These are phyloP conservation scores for Podospora tetraspora DNA, from an alignment of 495 filamentous ascomycete species.

Conservation along the genomic window DNA sequence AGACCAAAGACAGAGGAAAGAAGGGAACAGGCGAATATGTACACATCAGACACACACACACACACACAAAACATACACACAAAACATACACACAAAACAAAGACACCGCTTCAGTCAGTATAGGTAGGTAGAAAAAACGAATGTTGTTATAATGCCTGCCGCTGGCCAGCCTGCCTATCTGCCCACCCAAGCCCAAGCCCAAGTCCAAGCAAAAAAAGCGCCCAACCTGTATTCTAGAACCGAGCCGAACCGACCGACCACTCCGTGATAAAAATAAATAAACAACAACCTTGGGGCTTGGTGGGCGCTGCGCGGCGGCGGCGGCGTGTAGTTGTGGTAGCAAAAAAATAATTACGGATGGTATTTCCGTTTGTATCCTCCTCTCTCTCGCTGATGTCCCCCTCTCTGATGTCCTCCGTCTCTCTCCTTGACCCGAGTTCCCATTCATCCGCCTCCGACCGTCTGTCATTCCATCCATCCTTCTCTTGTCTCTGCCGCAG, in stretches of 20 bases:
- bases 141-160: background rate
- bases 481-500: background rate
- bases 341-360: background rate
- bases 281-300: background rate
- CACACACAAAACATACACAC: background rate
- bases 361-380: background rate
- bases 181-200: background rate
- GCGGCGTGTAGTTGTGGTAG: background rate
- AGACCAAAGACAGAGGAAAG: no score
- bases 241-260: background rate
- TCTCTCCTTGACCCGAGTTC: background rate
- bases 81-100: background rate
- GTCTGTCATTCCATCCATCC: background rate
- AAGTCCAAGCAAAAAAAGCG: background rate
- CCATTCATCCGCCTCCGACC: background rate
- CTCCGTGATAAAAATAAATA: background rate
- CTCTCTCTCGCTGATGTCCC: background rate
- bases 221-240: background rate
- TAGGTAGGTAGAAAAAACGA: background rate
- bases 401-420: background rate
- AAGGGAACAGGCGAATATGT: no score
- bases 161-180: background rate
- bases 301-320: background rate
- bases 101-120: background rate
- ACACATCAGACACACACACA: background rate